Base-by-base conservation (phyloP, 2,329 filamentous ascomycete species). In the Talaromyces sp. region DNA sequence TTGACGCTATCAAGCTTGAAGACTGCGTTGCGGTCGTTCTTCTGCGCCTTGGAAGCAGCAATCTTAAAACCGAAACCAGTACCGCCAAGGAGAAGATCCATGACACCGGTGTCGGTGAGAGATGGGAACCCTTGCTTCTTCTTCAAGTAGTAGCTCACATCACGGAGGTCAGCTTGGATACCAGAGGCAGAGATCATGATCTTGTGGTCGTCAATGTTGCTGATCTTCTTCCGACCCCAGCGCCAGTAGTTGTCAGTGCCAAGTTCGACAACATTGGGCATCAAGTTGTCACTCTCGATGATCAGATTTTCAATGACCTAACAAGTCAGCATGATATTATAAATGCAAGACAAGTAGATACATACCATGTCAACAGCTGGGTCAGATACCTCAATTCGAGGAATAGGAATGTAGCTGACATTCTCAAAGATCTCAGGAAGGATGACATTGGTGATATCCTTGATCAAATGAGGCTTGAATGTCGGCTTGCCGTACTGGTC, bases 281-380 rank as follows among this genome's bases (percentile, higher is more conserved):
- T 92, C 71, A 99, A 88, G 80, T 99, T 99, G 83, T 98, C 93
- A 70, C 92, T 93, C 81, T 99, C 95, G 61, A 99, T 86, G 54
- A 97, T 90, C 11, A 99, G 83, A 78, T 99, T 99, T 82, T 99
- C 95, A 53, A 99, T 86, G 58, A 98, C 71, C 74, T 56, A 40
- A n/a, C n/a, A 7, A 25, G 10, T 17, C 17, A 59, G 36, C 29
- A 40, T 58, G 2, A 31, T 27, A 34, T 10, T 27, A 13, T 36
- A 17, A 31, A n/a, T 19, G 8, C 34, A 43, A 8, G 8, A 5
- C n/a, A 17, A 5, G 13, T 36, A 31, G 25, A 6, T 43, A 73
- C 73, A 70, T 54, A 76, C 86, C 58, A 90, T 90, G 78, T 99
- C 95, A 61, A 96, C 84, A 83, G 89, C 88, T 2, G 86, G 84